Evolutionary conservation across 306 rosid genomes (phyloP), one percentile per base, ranked within the genome.

Genomic region (Trifolium pratense): DNA sequence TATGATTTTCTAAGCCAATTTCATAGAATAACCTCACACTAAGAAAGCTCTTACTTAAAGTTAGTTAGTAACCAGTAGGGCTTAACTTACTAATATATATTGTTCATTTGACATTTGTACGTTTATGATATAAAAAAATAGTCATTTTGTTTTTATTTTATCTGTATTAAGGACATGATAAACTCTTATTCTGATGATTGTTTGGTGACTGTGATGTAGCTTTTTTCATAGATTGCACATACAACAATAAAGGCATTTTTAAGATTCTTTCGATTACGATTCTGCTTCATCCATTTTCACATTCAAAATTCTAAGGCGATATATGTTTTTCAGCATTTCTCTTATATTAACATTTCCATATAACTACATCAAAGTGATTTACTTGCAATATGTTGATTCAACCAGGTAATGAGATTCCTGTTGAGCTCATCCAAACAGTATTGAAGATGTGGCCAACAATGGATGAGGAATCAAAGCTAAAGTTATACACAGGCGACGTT

Each of bases 401-500:
- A 74, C 68, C 86, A 94, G 99, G 97, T 52, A 86, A 76, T 20
- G 93, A 95, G 82, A 81, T 95, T 79, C 99, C 99, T 4, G 65
- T 67, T 26, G 99, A 91, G 88, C 91, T 95, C 26, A 83, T 88
- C 39, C 99, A 91, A 29, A 87, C 89, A 7, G 79, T 95, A 78
- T 45, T 91, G 86, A 95, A 87, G 87, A 92, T 95, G 93, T 88
- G 92, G 16, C 99, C 97, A 14, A 88, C 97, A 23, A 0, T 85
- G 0, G 97, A 95, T 3, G 99, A 95, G 80, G 99, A 95, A 80
- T 60, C 84, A 75, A 91, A 90, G 87, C 93, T 95, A 12, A 87
- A 96, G 78, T 66, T 87, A 72, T 95, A 40, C 82, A 66, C 84
- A 0, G 97, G 97, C 0, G 79, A 86, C 1, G 34, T 82, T 68